phyloP scores from a whole-genome alignment of 148 eudicot genomes.

The Silene conica region DNA sequence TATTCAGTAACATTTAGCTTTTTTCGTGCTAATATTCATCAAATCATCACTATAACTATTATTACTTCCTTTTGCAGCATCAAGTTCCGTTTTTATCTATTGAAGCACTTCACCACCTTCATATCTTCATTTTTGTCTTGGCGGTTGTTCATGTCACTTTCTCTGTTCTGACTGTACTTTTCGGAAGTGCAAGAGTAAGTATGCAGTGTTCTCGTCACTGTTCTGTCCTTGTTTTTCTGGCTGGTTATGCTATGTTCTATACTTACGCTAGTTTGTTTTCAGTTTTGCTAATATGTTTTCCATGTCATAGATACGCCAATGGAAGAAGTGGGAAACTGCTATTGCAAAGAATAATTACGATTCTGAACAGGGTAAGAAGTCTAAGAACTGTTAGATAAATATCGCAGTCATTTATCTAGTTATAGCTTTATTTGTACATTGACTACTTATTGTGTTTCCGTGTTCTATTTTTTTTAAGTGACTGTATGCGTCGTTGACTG shows the following conservation, averaged over 20 bases:
- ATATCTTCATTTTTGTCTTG: slow-evolving; percentile 85
- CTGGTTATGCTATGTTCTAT: neutral
- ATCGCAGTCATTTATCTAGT: neutral
- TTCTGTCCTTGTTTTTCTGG: neutral
- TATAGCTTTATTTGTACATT: too few species aligned
- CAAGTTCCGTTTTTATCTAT: slow-evolving; percentile 69
- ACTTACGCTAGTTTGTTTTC: neutral
- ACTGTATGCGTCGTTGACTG: neutral
- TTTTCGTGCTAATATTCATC: neutral
- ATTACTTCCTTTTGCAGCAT: slow-evolving; percentile 31
- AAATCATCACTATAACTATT: neutral
- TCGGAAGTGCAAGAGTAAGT: slow-evolving; percentile 70
- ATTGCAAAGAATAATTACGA: slow-evolving; percentile 52
- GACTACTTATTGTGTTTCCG: too few species aligned
- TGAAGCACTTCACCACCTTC: slow-evolving; percentile 83
- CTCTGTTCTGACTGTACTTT: slow-evolving; percentile 63
- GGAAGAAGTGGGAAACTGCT: slow-evolving; percentile 83
- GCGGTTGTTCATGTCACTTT: slow-evolving; percentile 75
- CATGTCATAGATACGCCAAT: slow-evolving; percentile 60
- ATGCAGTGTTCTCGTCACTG: slow-evolving; percentile 4
- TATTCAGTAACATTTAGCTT: neutral
- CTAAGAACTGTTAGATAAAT: neutral
- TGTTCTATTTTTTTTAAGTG: too few species aligned
- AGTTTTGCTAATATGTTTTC: slow-evolving; percentile 8
- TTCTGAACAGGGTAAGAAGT: slow-evolving; percentile 41